phyloP scores from a whole-genome alignment of 208 protist species.

The Acanthamoeba rhysodes region DNA sequence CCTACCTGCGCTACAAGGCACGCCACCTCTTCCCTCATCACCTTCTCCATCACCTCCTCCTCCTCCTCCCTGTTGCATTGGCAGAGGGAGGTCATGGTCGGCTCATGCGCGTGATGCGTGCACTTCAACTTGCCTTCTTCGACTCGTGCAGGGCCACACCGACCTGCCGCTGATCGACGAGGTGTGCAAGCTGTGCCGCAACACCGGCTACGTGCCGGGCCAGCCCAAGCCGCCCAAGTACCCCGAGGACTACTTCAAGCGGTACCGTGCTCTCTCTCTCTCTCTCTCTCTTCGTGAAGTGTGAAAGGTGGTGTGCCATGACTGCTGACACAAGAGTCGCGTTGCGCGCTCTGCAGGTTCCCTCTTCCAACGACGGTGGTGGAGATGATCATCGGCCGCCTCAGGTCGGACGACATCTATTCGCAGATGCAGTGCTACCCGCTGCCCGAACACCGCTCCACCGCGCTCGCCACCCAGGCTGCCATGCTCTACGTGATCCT shows the following conservation, averaged over 20 bases:
- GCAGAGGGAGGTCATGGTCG: no score
- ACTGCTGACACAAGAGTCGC: no score
- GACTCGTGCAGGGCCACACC: constrained; percentile 86
- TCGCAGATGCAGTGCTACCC: constrained; percentile 94
- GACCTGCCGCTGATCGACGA: constrained; percentile 95
- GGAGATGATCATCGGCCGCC: constrained; percentile 94
- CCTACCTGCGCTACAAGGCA: constrained; percentile 97
- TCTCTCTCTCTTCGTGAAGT: not conserved
- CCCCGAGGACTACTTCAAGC: constrained; percentile 95
- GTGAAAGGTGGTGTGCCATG: no score
- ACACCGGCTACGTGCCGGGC: constrained; percentile 92
- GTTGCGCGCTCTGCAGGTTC: constrained; percentile 39
- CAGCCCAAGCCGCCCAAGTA: constrained; percentile 90
- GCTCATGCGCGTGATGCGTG: no score
- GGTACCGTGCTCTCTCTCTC: constrained; percentile 68
- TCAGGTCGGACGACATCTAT: constrained; percentile 98
- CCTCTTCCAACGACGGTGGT: constrained; percentile 83
- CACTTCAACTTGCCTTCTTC: not conserved
- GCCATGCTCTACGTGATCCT: constrained; percentile 98
- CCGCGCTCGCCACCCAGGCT: constrained; percentile 95
- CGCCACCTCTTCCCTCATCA: not conserved
- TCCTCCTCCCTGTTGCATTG: not conserved
- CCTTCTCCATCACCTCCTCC: not conserved
- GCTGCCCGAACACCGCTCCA: constrained; percentile 95
- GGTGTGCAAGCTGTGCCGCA: constrained; percentile 96